Conservation (phyloP, 495 filamentous ascomycete genomes). For the Penicillium cinerascens region DNA sequence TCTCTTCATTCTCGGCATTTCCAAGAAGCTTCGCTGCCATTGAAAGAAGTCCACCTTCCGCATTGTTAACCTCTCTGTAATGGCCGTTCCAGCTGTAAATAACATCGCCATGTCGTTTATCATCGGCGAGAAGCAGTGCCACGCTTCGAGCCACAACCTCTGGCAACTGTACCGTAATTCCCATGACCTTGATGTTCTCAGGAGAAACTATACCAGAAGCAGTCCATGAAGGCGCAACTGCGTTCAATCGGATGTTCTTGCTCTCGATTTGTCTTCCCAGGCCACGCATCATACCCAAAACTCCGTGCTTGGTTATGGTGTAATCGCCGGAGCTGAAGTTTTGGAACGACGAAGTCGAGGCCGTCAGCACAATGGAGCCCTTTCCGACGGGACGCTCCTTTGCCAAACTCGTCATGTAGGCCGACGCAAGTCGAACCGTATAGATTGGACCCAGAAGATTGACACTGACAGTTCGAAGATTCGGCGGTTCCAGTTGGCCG, state of each 20-base stretch:
- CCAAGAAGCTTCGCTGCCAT: conserved; percentile 6
- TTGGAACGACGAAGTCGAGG: conserved; percentile 38
- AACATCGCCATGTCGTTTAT: conserved; percentile 31
- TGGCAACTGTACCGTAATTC: conserved; percentile 26
- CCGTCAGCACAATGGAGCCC: conserved; percentile 37
- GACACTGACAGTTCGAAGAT: conserved; percentile 36
- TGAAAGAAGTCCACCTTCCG: conserved; percentile 23
- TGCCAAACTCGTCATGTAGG: conserved; percentile 31
- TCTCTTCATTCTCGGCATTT: conserved; percentile 14
- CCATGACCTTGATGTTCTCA: conserved; percentile 19
- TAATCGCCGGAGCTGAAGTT: conserved; percentile 37
- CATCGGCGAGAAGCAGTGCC: conserved; percentile 34
- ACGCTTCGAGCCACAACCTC: conserved; percentile 37
- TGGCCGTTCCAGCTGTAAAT: conserved; percentile 38
- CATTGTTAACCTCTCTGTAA: conserved; percentile 38
- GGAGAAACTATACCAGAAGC: conserved; percentile 29
- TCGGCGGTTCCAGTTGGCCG: conserved; percentile 40
- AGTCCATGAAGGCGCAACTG: conserved; percentile 43
- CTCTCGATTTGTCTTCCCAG: conserved; percentile 11
- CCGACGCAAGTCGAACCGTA: conserved; percentile 33
- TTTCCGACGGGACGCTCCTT: conserved; percentile 13
- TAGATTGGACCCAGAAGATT: conserved; percentile 43
- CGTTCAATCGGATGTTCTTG: conserved; percentile 34
- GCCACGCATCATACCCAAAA: conserved; percentile 34
- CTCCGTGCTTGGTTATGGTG: conserved; percentile 37